Evolutionary conservation across 164 flowering plant species (phyloP), one percentile per base, ranked within the genome.

Genomic region (Saururus chinensis): DNA sequence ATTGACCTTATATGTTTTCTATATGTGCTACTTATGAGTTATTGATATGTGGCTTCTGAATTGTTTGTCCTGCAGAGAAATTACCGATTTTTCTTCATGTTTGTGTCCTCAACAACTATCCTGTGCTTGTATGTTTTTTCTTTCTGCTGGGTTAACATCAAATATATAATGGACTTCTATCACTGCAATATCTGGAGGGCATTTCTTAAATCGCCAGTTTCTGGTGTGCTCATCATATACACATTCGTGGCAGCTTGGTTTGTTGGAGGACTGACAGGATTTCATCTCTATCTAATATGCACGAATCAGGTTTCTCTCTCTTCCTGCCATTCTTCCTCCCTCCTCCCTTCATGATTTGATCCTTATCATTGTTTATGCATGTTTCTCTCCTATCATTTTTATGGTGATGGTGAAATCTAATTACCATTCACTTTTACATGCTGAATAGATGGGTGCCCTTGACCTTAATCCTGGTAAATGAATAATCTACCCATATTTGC

Each of bases 201-300:
- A 48, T 49, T 86, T 17, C 4, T 60, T 40, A 71, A 80, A 68
- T 75, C 84, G 23, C 84, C 83, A 25, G 76, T 76, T 40, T 80
- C 96, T 53, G 82, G 74, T 57, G 51, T 83, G 51, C 85, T 86
- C 61, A 81, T 89, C 56, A 19, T 81, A 12, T 89, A 89, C 64
- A 80, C 87, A 48, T 86, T 84, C 25, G 22, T 83, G 10, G 71
- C 76, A 40, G 70, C 74, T 57, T 89, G 96, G 96, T 89, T 89
- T 60, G 90, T 89, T 52, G 92, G 96, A 30, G 96, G 96, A 13
- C 87, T 89, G 57, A 83, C 92, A 9, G 74, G 71, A 14, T 88
- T 88, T 65, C 96, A 86, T 68, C 60, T 83, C 35, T 84, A 86
- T 69, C 67, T 86, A 30, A 77, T 86, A 61, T 60, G 64, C 65